Evolutionary conservation across 2,329 filamentous ascomycete genomes (phyloP).

Genomic region (Claviceps maximensis): DNA sequence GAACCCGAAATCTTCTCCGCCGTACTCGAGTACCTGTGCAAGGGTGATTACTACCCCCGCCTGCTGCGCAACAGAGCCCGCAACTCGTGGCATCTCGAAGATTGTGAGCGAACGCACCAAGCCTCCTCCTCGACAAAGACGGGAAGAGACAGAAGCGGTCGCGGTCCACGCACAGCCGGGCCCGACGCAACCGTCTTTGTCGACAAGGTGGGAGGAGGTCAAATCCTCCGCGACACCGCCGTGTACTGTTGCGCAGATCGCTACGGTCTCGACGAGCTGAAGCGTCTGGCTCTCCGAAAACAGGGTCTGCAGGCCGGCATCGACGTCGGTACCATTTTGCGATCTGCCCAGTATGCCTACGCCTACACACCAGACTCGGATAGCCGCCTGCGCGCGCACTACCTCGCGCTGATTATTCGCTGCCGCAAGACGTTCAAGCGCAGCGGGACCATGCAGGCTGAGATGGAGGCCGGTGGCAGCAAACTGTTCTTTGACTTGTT

Average conservation of each 20-base stretch:
- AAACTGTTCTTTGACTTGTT: slow-evolving; percentile 98
- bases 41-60: slow-evolving; percentile 88
- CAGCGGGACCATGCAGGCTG: slow-evolving; percentile 96
- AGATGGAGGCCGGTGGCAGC: slow-evolving; percentile 84
- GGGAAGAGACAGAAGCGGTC: no score
- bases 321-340: slow-evolving; percentile 80
- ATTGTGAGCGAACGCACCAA: slow-evolving; percentile 31
- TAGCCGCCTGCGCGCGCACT: slow-evolving; percentile 86
- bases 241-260: slow-evolving; percentile 87
- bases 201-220: slow-evolving; percentile 55
- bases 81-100: slow-evolving; percentile 84
- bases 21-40: slow-evolving; percentile 93
- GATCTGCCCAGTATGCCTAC: slow-evolving; percentile 89
- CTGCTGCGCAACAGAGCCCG: slow-evolving; percentile 76
- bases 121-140: no score
- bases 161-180: no score
- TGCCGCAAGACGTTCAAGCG: slow-evolving; percentile 96
- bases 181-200: slow-evolving; percentile 52
- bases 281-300: slow-evolving; percentile 82
- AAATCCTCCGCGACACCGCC: slow-evolving; percentile 81
- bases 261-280: slow-evolving; percentile 85
- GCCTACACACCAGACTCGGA: slow-evolving; percentile 88
- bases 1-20: slow-evolving; percentile 90
- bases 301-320: slow-evolving; percentile 89
- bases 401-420: slow-evolving; percentile 93